phyloP scores from a whole-genome alignment of 495 filamentous ascomycete genomes.

The Bombardia bombarda region DNA sequence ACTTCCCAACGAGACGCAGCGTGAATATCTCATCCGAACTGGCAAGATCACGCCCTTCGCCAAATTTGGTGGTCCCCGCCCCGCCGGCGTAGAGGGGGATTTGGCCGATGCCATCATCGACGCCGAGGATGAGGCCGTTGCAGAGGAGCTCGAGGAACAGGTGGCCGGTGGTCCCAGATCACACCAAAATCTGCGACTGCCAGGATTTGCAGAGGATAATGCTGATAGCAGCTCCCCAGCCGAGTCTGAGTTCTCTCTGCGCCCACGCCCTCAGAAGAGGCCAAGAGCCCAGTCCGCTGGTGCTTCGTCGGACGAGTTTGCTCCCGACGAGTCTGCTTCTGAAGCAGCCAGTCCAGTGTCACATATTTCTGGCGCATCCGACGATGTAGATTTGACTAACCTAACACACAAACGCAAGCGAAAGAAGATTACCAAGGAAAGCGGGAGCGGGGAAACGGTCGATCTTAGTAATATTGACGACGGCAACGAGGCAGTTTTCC shows the following conservation, averaged over 20 bases:
- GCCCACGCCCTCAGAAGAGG: conserved; percentile 44
- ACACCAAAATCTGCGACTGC: conserved; percentile 72
- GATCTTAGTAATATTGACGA: conserved; percentile 79
- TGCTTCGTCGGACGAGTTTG: conserved; percentile 39
- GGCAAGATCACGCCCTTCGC: conserved; percentile 97
- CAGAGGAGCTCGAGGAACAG: conserved; percentile 47
- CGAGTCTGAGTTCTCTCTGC: conserved; percentile 43
- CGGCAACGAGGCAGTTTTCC: conserved; percentile 80
- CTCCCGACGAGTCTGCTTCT: conserved; percentile 19
- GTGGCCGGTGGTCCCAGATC: conserved; percentile 53
- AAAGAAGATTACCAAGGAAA: conserved; percentile 29
- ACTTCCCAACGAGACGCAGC: conserved; percentile 69
- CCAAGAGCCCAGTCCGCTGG: conserved; percentile 20
- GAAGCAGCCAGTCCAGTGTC: conserved; percentile 20
- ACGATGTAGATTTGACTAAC: conserved; percentile 30
- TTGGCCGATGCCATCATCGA: conserved; percentile 67
- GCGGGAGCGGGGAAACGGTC: conserved; percentile 40
- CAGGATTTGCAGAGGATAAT: conserved; percentile 59
- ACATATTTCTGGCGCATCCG: conserved; percentile 19
- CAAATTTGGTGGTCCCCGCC: conserved; percentile 48
- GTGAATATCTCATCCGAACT: conserved; percentile 87
- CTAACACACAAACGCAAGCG: conserved; percentile 26
- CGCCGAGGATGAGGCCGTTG: conserved; percentile 55
- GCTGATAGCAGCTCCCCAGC: conserved; percentile 19
- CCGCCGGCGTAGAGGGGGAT: conserved; percentile 48